phyloP scores from a whole-genome alignment of 2,329 filamentous ascomycete species.

The Didymella pomorum region DNA sequence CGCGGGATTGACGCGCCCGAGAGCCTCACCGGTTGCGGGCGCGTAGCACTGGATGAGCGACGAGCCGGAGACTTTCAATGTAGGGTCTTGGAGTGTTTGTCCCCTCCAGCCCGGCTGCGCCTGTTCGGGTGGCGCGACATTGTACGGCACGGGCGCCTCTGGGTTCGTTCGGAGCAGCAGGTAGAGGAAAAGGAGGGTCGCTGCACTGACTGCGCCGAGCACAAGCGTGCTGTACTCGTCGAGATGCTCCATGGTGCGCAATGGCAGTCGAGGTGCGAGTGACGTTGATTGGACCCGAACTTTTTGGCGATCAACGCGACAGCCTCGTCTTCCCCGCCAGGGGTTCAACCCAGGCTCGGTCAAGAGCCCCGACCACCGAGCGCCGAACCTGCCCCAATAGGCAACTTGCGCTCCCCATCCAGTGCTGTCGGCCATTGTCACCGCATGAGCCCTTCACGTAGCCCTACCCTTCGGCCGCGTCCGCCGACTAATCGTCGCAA shows the following conservation, averaged over 20 bases:
- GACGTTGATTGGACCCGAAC: not conserved
- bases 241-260: slow-evolving; percentile 38
- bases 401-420: not conserved
- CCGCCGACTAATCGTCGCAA: not conserved
- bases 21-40: slow-evolving; percentile 84
- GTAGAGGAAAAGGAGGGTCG: slow-evolving; percentile 36
- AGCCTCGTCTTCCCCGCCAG: not conserved
- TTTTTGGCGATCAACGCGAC: slow-evolving; percentile 22
- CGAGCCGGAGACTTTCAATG: slow-evolving; percentile 70
- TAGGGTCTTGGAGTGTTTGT: slow-evolving; percentile 65
- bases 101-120: slow-evolving; percentile 63
- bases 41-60: slow-evolving; percentile 83
- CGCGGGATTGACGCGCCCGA: slow-evolving; percentile 80
- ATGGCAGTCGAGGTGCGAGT: slow-evolving; percentile 6
- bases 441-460: not conserved
- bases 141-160: slow-evolving; percentile 64
- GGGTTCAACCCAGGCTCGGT: slow-evolving; percentile 1
- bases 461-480: not conserved
- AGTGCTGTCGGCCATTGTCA: not conserved
- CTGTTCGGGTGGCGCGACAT: slow-evolving; percentile 68
- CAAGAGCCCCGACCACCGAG: not conserved
- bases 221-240: slow-evolving; percentile 36
- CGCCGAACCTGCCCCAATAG: not conserved
- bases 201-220: slow-evolving; percentile 31
- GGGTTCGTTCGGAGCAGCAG: slow-evolving; percentile 38